These are phyloP conservation scores for Neonectria faginata DNA, from an alignment of 2,329 filamentous ascomycete species.

Conservation along the genomic window DNA sequence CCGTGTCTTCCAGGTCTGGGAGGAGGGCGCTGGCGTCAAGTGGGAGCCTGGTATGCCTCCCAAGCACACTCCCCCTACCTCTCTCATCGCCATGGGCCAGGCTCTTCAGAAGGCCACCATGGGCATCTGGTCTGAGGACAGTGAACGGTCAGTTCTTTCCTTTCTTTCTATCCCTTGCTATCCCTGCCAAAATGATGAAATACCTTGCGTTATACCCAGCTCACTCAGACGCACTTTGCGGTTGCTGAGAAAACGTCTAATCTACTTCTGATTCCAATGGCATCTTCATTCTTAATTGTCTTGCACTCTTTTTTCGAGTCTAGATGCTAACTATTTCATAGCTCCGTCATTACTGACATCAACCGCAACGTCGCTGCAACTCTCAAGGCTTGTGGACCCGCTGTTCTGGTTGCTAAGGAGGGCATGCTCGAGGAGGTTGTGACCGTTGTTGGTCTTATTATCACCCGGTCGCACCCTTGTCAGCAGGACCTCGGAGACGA, in stretches of 20 bases:
- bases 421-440: slow-evolving; percentile 79
- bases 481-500: slow-evolving; percentile 90
- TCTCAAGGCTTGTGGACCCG: slow-evolving; percentile 89
- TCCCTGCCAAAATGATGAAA: slow-evolving; percentile 77
- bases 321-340: slow-evolving; percentile 62
- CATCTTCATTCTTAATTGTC: slow-evolving; percentile 40
- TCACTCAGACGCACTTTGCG: slow-evolving; percentile 96
- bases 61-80: slow-evolving; percentile 80
- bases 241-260: slow-evolving; percentile 85
- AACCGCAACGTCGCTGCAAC: slow-evolving; percentile 93
- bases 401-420: slow-evolving; percentile 79
- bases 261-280: slow-evolving; percentile 52
- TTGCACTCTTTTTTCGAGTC: slow-evolving; percentile 33
- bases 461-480: slow-evolving; percentile 91
- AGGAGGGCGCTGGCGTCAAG: slow-evolving; percentile 79
- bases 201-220: slow-evolving; percentile 95
- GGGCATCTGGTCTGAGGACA: slow-evolving; percentile 87
- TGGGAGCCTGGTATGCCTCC: slow-evolving; percentile 91
- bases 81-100: slow-evolving; percentile 86
- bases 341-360: slow-evolving; percentile 90
- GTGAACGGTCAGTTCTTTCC: slow-evolving; percentile 84
- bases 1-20: slow-evolving; percentile 88
- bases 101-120: slow-evolving; percentile 87
- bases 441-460: slow-evolving; percentile 79
- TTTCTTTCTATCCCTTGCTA: slow-evolving; percentile 28